These are phyloP conservation scores for Hondaea fermentalgiana DNA, from an alignment of 108 stramenopile genomes.

Conservation along the genomic window DNA sequence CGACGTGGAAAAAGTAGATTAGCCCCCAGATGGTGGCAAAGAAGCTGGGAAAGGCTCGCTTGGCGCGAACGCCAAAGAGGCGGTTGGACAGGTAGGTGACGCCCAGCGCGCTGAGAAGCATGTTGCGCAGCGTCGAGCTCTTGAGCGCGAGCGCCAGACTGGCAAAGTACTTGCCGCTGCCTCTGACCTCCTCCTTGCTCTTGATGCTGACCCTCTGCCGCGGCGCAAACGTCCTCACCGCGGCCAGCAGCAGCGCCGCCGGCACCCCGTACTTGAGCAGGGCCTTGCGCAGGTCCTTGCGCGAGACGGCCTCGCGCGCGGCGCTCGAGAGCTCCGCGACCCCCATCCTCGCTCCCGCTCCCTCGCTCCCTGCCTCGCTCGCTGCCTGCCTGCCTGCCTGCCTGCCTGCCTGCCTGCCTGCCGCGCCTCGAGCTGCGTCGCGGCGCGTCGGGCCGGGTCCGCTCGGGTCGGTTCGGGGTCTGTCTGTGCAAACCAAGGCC, in stretches of 20 bases:
- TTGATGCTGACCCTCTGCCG: not conserved
- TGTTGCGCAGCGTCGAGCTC: not conserved
- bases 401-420: no score
- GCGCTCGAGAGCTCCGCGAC: no score
- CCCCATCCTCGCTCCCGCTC: no score
- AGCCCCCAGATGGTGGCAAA: not conserved
- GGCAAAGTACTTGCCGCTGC: not conserved
- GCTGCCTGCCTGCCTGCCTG: no score
- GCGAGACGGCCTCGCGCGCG: not conserved
- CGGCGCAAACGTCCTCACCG: not conserved
- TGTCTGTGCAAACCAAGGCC: no score
- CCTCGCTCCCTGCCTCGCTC: no score
- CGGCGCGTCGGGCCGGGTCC: no score
- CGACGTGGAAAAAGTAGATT: not conserved
- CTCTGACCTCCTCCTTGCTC: not conserved
- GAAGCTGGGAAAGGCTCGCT: not conserved
- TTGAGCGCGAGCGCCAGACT: not conserved
- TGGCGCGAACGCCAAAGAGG: not conserved
- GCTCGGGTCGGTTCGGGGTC: no score
- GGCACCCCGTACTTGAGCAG: not conserved
- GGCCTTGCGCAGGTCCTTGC: not conserved
- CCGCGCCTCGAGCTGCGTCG: no score
- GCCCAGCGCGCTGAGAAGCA: not conserved
- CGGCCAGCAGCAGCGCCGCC: not conserved
- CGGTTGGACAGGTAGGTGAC: not conserved